phyloP scores from a whole-genome alignment of 345 rosid genomes.

The Populus tremula region DNA sequence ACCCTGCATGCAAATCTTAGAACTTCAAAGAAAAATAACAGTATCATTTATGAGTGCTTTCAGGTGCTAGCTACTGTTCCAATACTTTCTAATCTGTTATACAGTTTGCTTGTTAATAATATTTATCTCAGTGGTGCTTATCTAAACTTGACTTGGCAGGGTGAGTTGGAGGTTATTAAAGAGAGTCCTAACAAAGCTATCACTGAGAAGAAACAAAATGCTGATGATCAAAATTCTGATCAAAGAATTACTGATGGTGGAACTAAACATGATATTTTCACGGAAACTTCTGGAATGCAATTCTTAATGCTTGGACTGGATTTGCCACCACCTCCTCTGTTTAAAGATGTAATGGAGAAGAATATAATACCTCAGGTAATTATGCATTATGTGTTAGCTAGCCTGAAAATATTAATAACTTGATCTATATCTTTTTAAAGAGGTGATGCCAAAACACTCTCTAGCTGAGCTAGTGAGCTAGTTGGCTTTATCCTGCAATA shows the following conservation, averaged over 20 bases:
- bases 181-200: slow-evolving; percentile 59
- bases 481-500: neutral
- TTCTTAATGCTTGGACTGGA: slow-evolving; percentile 96
- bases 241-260: slow-evolving; percentile 26
- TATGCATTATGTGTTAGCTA: neutral
- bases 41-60: slow-evolving; percentile 85
- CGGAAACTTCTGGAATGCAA: slow-evolving; percentile 78
- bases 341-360: slow-evolving; percentile 98
- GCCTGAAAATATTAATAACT: neutral
- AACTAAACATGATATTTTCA: slow-evolving; percentile 22
- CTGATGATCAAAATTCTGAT: slow-evolving; percentile 31
- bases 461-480: neutral
- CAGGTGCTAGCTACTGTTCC: slow-evolving; percentile 48
- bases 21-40: slow-evolving; percentile 55
- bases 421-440: neutral
- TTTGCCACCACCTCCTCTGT: slow-evolving; percentile 96
- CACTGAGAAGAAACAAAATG: slow-evolving; percentile 43
- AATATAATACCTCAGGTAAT: slow-evolving; percentile 95
- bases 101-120: neutral
- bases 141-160: slow-evolving; percentile 38
- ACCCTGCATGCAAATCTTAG: slow-evolving; percentile 74
- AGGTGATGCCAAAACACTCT: neutral
- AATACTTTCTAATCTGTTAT: neutral
- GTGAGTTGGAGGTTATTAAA: slow-evolving; percentile 84
- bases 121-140: slow-evolving; percentile 10